These are phyloP conservation scores for Ottelia alismoides DNA, from an alignment of 106 monocot species.

Conservation along the genomic window DNA sequence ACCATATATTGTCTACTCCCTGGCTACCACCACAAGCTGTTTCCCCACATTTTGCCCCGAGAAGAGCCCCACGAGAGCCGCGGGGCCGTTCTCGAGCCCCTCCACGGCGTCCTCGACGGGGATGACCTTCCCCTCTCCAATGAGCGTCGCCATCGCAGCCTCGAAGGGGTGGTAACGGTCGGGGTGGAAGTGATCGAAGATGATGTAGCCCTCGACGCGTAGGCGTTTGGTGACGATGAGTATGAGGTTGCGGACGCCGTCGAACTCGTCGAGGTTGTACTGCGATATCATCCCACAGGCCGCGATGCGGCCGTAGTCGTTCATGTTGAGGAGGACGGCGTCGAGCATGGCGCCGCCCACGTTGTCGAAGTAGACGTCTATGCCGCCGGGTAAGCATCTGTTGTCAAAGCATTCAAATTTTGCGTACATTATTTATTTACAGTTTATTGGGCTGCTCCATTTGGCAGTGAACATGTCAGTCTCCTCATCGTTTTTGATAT, in stretches of 20 bases:
- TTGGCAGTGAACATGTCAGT: no score
- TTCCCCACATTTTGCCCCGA: constrained; percentile 66
- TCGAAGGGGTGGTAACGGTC: constrained; percentile 45
- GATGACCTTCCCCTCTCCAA: constrained; percentile 46
- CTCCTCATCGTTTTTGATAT: no score
- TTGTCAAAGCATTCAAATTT: no score
- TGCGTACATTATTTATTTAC: no score
- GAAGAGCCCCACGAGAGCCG: constrained; percentile 59
- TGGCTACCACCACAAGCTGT: no score
- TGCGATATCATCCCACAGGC: constrained; percentile 71
- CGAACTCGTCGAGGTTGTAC: constrained; percentile 10
- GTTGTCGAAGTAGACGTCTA: constrained; percentile 89
- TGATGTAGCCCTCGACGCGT: constrained; percentile 49
- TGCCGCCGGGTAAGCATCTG: constrained; percentile 71
- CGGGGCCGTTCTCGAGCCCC: constrained; percentile 59
- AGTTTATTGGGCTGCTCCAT: no score
- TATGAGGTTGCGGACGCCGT: constrained; percentile 39
- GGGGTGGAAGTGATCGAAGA: constrained; percentile 42
- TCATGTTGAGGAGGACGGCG: constrained; percentile 66
- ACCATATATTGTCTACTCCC: no score
- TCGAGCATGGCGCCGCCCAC: constrained; percentile 73
- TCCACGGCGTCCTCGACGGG: constrained; percentile 56
- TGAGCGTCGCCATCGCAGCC: constrained; percentile 11
- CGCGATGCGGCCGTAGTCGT: constrained; percentile 43
- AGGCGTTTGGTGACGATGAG: constrained; percentile 31